Evolutionary conservation across 306 rosid genomes (phyloP).

Genomic region (Alnus glutinosa): DNA sequence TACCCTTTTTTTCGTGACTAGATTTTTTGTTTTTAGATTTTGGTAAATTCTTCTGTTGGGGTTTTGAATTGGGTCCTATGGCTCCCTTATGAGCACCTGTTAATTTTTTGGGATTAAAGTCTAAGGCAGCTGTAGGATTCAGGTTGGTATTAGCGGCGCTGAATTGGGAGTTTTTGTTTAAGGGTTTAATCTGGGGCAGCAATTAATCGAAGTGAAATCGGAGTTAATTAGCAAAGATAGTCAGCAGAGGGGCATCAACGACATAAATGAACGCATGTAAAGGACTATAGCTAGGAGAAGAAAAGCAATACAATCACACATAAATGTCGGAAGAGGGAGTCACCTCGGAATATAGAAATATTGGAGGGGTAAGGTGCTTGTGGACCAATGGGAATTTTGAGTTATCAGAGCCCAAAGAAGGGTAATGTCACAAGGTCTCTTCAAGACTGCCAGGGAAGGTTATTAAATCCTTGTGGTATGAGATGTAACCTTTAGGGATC

Average conservation of each 20-base stretch:
- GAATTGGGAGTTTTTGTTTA: slow-evolving; percentile 1
- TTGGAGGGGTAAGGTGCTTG: neutral
- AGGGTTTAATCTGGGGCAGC: neutral
- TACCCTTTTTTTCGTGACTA: neutral
- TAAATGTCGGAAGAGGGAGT: neutral
- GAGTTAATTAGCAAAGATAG: neutral
- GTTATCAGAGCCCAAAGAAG: neutral
- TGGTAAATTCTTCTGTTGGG: neutral
- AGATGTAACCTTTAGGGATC: neutral
- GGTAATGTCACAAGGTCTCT: neutral
- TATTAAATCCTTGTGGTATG: neutral
- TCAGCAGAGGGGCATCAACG: neutral
- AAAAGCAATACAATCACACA: neutral
- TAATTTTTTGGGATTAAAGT: neutral
- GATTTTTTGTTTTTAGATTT: neutral
- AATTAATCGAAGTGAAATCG: neutral
- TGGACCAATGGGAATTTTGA: neutral
- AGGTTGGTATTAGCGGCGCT: neutral
- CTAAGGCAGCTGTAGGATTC: neutral
- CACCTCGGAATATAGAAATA: neutral
- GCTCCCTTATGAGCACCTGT: neutral
- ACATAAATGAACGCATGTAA: neutral
- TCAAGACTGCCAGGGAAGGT: neutral
- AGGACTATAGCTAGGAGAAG: neutral
- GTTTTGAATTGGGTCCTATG: neutral